Evolutionary conservation across 2,329 filamentous ascomycete species (phyloP), one percentile per base, ranked within the genome.

Genomic region (Fusarium sambucinum): DNA sequence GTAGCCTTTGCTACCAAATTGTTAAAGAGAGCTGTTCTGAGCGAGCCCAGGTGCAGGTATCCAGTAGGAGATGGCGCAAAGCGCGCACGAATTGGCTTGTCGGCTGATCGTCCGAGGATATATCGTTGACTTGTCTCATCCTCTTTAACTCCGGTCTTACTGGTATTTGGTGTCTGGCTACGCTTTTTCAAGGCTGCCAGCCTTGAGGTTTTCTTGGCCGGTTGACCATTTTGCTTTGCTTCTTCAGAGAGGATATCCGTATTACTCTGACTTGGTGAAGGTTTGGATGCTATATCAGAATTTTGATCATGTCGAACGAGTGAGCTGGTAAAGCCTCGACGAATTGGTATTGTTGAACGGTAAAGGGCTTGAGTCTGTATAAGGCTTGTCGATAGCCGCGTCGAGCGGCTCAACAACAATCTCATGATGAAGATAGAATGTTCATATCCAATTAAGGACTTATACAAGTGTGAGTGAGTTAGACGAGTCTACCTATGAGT

Each of bases 51-150:
- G 79, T 99, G 96, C 25, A 99, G 85, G 74, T 95, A 94, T 2
- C 96, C 96, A 0, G 96, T 99, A 0, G 96, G 96, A 2, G 96
- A 98, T 1, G 96, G 96, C 2, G 96, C 96, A 79, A 99, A 99
- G 46, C 96, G 90, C 19, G 96, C 75, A 30, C 79, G 71, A 47
- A 81, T 79, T 14, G 79, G 78, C 14, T 72, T 59, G 93, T 77
- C 93, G 85, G 61, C 88, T 88, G 70, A 73, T 48, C 80, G 75
- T 14, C 78, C 78, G 4, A 81, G 71, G 52, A 80, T 77, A 42
- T 70, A 74, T 45, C 69, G 76, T 23, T 74, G 65, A 1, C 46
- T 32, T 8, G 55, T 13, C 21, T 54, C 63, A 33, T 38, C 29
- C 14, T 48, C 45, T 17, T 57, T 66, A 23, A 13, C 19, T 16